Evolutionary conservation across 495 filamentous ascomycete genomes (phyloP).

Genomic region (Talaromyces proteolyticus): DNA sequence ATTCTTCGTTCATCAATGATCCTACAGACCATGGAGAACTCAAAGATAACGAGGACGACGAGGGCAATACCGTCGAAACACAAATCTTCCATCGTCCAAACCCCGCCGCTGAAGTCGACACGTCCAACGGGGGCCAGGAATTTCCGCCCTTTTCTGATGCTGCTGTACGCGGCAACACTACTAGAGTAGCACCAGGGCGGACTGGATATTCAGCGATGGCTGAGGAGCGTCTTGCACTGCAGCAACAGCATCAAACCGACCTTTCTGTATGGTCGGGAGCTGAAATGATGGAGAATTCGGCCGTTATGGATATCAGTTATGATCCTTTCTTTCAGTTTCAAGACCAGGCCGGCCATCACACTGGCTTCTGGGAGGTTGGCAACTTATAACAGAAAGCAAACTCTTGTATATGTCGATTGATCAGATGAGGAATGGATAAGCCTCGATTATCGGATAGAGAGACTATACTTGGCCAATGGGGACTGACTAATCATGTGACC

Average conservation of each 20-base stretch:
- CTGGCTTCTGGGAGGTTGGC: slow-evolving; percentile 20
- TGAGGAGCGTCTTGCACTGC: neutral
- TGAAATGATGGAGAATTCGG: slow-evolving; percentile 22
- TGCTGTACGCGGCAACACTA: neutral
- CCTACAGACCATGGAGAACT: neutral
- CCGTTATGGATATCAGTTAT: slow-evolving; percentile 19
- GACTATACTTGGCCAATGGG: too few species aligned
- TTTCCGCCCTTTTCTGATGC: slow-evolving; percentile 2
- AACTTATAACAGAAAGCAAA: slow-evolving; percentile 15
- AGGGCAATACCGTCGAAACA: slow-evolving; percentile 1
- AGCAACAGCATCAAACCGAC: neutral
- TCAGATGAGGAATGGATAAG: neutral
- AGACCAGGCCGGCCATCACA: slow-evolving; percentile 19
- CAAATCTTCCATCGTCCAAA: slow-evolving; percentile 7
- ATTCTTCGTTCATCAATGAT: neutral
- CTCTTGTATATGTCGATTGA: too few species aligned
- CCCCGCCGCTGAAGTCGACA: slow-evolving; percentile 5
- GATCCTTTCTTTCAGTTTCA: slow-evolving; percentile 26
- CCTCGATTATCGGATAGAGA: neutral
- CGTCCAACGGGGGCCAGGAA: slow-evolving; percentile 7
- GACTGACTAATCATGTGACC: too few species aligned
- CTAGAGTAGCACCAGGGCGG: neutral
- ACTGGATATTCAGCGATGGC: neutral
- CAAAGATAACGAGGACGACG: neutral
- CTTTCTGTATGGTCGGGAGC: neutral